Percentiles rank a stretch among this genome's conserved stretches.
Conservation (phyloP, 352 stramenopile genomes). For the Pythium pyrilobum region DNA sequence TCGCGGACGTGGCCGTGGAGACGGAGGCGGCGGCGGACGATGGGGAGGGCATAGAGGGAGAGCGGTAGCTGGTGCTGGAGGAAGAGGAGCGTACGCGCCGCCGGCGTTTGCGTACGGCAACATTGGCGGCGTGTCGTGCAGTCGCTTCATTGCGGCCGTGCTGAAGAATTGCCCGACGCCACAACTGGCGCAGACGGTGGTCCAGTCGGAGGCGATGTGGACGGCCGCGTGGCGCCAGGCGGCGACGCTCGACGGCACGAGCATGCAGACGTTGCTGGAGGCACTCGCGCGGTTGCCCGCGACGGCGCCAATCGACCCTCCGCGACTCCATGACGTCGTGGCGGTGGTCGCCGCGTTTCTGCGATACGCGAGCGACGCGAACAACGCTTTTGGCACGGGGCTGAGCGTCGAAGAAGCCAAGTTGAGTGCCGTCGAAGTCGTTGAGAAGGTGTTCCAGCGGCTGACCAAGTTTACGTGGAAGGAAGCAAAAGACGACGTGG, state of each 20-base stretch:
- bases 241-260: conserved; percentile 27
- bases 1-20: not conserved
- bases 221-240: conserved; percentile 39
- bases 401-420: conserved; percentile 34
- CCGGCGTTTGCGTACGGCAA: not conserved
- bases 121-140: conserved; percentile 20
- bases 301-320: conserved; percentile 27
- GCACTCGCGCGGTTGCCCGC: conserved; percentile 44
- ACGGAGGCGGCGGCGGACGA: not conserved
- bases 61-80: too few species aligned
- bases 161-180: conserved; percentile 38
- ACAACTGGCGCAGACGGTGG: conserved; percentile 30
- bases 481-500: conserved; percentile 46
- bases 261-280: conserved; percentile 34
- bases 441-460: conserved; percentile 31
- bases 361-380: conserved; percentile 4
- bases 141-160: conserved; percentile 39
- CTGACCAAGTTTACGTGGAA: conserved; percentile 76
- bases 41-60: not conserved
- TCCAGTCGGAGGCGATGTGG: conserved; percentile 33
- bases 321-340: conserved; percentile 27
- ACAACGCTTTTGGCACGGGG: not conserved
- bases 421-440: conserved; percentile 34
- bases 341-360: conserved; percentile 27
- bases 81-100: not conserved